phyloP scores from a whole-genome alignment of 225 moss, liverwort and hornwort genomes.

The Takakia lepidozioides region DNA sequence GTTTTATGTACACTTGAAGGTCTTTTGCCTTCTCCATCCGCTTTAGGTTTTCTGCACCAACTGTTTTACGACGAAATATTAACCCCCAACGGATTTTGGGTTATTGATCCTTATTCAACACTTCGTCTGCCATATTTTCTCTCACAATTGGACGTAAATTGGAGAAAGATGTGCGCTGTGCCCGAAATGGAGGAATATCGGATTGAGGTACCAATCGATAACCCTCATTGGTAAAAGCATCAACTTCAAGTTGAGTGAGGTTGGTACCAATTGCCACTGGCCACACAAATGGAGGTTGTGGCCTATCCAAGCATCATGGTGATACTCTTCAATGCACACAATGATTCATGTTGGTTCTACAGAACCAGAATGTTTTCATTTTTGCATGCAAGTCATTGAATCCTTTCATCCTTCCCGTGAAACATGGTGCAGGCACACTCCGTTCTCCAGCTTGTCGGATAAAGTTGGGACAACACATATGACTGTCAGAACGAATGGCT shows the following conservation, averaged over 20 bases:
- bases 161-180: too few relatives aligned
- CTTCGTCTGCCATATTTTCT: too few relatives aligned
- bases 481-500: neutral
- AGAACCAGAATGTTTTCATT: neutral
- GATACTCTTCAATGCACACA: neutral
- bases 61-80: too few relatives aligned
- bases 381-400: neutral
- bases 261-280: neutral
- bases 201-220: too few relatives aligned
- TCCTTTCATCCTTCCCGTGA: neutral
- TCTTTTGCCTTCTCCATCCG: too few relatives aligned
- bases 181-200: too few relatives aligned
- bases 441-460: neutral
- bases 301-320: neutral
- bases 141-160: too few relatives aligned
- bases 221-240: neutral
- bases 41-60: too few relatives aligned
- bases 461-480: neutral
- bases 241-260: neutral
- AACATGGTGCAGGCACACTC: neutral
- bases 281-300: neutral
- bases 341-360: neutral
- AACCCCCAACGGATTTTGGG: too few relatives aligned
- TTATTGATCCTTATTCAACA: too few relatives aligned
- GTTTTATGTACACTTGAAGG: too few relatives aligned